Base-by-base conservation (phyloP, 2,329 filamentous ascomycete species). In the Botrytis medusae region DNA sequence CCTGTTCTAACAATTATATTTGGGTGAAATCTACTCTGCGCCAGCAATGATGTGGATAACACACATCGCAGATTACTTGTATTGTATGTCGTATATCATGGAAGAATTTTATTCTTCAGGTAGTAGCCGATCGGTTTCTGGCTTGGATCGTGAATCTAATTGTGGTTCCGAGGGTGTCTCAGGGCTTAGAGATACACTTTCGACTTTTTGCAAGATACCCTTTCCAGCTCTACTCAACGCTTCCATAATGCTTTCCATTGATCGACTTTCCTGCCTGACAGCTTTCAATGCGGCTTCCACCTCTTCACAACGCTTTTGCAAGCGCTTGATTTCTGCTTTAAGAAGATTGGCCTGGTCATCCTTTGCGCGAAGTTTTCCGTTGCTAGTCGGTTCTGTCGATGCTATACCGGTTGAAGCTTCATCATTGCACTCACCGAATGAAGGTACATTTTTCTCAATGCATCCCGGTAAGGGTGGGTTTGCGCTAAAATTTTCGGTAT, bases 201-300 rank as follows among this genome's bases (percentile, higher is more conserved):
- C 67, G 48, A 70, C 34, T 44, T 60, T 69, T 63, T 70, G 65
- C 57, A 73, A 16, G 32, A 73, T 73, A 6, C 46, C 37, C 59
- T 70, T 73, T 64, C 67, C 75, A 20, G 77, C 76, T 72, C 72
- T 74, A 48, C 78, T 76, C 51, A 80, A 71, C 18, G 74, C 73
- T 68, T 78, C 75, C 25, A 79, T 59, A 29, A 79, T 75, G 40
- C 74, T 73, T 74, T 78, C 76, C 75, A 79, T 80, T 46, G 75
- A 77, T 18, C 74, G 75, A 65, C 76, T 78, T 14, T 80, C 77
- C n/a, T 79, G 75, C 63, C 74, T 65, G 6, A 81, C 75, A 14
- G 74, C 74, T 37, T 75, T 74, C 59, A 81, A 71, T 4, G 77
- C 72, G 42, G 72, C 70, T 72, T 80, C 79, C 34, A 77, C 75